Evolutionary conservation across 1,139 yeast genomes (phyloP), one percentile per base, ranked within the genome.

Genomic region (Pichia kudriavzevii): DNA sequence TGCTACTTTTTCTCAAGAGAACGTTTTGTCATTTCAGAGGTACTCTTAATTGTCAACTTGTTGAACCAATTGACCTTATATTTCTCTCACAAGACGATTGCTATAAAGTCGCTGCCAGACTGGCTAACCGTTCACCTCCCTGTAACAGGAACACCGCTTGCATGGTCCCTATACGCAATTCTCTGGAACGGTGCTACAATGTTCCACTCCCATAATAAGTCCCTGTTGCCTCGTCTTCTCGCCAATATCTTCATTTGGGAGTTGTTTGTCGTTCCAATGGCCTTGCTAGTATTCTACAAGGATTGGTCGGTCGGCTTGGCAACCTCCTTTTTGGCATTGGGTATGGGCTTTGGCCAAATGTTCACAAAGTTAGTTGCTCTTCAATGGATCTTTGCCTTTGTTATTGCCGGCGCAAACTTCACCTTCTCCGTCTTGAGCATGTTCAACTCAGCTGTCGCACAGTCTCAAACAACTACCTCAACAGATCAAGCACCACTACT

Each of bases 121-220:
- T 76, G 80, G 75, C 41, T 72, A 24, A 59, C 73, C 34, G 61
- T 79, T 36, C 93, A 81, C 56, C 59, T 74, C 43, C 69, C 87
- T n/a, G 65, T 71, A 12, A 65, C 72, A 12, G 84, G 88, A 1
- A 49, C 81, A 49, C 93, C 94, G 22, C 58, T 81, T 37, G 66
- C 83, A 19, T 83, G 94, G 94, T 60, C 78, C 26, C 56, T 80
- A 43, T 79, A 75, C 53, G 79, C 75, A 19, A 56, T 83, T 28
- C 79, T 82, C 62, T 82, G 94, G 94, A 80, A 80, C 50, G 93
- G 94, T 25, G 88, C 94, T 4, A 79, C 78, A 21, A 61, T 75
- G 50, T 67, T 75, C 47, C 77, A 73, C 52, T 64, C 72, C 26
- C 69, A 71, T 43, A 62, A 66, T 31, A 58, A 65, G 27, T 50